Evolutionary conservation across 176 grass and related monocot genomes (phyloP).

Genomic region (Tillandsia leiboldiana): DNA sequence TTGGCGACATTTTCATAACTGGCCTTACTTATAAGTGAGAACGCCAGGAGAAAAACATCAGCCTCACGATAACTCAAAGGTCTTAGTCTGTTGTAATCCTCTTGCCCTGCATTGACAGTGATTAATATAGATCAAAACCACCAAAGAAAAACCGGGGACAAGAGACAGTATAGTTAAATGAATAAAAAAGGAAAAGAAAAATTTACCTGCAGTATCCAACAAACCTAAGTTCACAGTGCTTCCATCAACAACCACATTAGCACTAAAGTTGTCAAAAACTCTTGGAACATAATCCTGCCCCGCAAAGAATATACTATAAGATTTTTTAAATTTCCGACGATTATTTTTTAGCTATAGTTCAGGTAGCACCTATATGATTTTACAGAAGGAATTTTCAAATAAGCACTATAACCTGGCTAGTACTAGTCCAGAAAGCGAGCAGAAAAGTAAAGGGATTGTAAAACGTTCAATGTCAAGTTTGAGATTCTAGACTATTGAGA

Average conservation of each 20-base stretch:
- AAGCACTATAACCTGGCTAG: too few species aligned
- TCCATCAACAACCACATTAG: constrained; percentile 28
- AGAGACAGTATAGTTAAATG: background rate
- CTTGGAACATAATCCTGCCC: constrained; percentile 28
- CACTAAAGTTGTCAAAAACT: constrained; percentile 29
- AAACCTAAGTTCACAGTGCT: constrained; percentile 27
- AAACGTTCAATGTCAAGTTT: too few species aligned
- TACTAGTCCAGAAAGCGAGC: too few species aligned
- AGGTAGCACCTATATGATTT: too few species aligned
- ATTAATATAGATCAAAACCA: background rate
- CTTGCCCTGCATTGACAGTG: constrained; percentile 17
- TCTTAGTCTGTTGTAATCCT: constrained; percentile 26
- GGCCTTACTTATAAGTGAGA: constrained; percentile 28
- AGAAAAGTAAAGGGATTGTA: too few species aligned
- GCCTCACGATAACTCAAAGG: constrained; percentile 27
- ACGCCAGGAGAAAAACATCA: constrained; percentile 28
- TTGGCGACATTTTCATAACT: constrained; percentile 28
- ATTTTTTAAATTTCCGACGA: background rate
- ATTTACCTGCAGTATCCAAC: constrained; percentile 28
- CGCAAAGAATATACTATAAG: constrained; percentile 5
- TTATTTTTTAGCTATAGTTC: too few species aligned
- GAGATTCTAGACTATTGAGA: too few species aligned
- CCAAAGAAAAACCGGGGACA: background rate
- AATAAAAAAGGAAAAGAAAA: background rate
- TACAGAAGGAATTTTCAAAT: too few species aligned